Conservation (phyloP, 169 alveolate genomes). For the Ichthyophthirius multifiliis region DNA sequence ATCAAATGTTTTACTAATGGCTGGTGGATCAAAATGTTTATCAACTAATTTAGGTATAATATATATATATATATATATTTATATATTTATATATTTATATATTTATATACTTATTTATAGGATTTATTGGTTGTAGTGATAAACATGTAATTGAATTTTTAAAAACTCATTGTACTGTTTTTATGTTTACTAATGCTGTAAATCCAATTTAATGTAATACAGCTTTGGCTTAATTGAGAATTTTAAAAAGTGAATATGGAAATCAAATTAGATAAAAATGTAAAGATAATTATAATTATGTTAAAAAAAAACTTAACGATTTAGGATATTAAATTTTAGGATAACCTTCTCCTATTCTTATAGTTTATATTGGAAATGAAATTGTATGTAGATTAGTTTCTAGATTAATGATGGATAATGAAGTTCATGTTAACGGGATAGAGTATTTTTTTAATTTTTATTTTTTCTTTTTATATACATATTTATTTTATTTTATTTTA, state of each 20-base stretch:
- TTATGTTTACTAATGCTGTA: slow-evolving; percentile 44
- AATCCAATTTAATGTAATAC: slow-evolving; percentile 43
- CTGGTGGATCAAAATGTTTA: slow-evolving; percentile 48
- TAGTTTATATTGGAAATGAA: slow-evolving; percentile 36
- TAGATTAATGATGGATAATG: slow-evolving; percentile 45
- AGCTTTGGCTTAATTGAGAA: slow-evolving; percentile 41
- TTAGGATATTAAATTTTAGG: slow-evolving; percentile 33
- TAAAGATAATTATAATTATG: slow-evolving; percentile 24
- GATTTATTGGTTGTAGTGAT: slow-evolving; percentile 33
- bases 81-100: background rate
- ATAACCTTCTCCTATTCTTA: slow-evolving; percentile 37
- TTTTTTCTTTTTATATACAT: background rate
- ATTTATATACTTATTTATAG: background rate
- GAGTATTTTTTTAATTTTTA: background rate
- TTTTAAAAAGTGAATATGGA: slow-evolving; percentile 34
- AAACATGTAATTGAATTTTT: slow-evolving; percentile 33
- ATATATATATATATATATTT: background rate
- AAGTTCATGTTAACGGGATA: slow-evolving; percentile 42
- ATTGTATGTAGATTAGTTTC: slow-evolving; percentile 34
- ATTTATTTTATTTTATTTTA: no score
- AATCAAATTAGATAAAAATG: slow-evolving; percentile 24
- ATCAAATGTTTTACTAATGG: slow-evolving; percentile 39
- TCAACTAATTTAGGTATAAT: slow-evolving; percentile 32
- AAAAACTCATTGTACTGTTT: slow-evolving; percentile 35
- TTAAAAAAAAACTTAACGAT: slow-evolving; percentile 17